Percentiles rank a stretch among this genome's conserved stretches.
These are phyloP conservation scores for Pterocarpus santalinus DNA, from an alignment of 306 rosid species.

Conservation along the genomic window DNA sequence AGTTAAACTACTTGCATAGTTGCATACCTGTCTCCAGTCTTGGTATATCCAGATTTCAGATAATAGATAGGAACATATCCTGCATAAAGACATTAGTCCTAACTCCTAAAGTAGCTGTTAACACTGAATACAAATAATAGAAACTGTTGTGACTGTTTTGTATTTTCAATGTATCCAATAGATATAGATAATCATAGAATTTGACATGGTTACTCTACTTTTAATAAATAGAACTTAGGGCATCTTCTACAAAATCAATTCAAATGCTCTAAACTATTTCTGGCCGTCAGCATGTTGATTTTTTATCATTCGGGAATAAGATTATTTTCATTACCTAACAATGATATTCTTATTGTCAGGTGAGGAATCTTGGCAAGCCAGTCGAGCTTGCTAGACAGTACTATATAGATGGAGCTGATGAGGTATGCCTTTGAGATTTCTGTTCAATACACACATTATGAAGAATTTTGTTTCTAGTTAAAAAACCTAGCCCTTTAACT, in stretches of 20 bases:
- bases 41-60: too few species aligned
- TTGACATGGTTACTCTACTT: too few species aligned
- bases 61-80: too few species aligned
- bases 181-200: too few species aligned
- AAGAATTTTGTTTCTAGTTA: constrained; percentile 38
- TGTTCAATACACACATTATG: constrained; percentile 6
- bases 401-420: constrained; percentile 95
- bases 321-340: constrained; percentile 43
- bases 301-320: constrained; percentile 8
- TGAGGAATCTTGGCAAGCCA: constrained; percentile 96
- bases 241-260: not conserved
- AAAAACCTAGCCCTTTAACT: constrained; percentile 17
- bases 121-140: too few species aligned
- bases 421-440: constrained; percentile 65
- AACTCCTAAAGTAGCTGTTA: too few species aligned
- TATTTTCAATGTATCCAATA: too few species aligned
- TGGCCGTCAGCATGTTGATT: too few species aligned
- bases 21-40: too few species aligned
- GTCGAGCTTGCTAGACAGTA: constrained; percentile 96
- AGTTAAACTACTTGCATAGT: too few species aligned
- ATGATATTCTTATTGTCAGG: constrained; percentile 57
- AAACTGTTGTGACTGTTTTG: too few species aligned
- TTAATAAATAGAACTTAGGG: not conserved
- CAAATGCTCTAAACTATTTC: not conserved
- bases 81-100: too few species aligned